Base-by-base conservation (phyloP, 208 protist genomes). In the Plasmodiophora brassicae region DNA sequence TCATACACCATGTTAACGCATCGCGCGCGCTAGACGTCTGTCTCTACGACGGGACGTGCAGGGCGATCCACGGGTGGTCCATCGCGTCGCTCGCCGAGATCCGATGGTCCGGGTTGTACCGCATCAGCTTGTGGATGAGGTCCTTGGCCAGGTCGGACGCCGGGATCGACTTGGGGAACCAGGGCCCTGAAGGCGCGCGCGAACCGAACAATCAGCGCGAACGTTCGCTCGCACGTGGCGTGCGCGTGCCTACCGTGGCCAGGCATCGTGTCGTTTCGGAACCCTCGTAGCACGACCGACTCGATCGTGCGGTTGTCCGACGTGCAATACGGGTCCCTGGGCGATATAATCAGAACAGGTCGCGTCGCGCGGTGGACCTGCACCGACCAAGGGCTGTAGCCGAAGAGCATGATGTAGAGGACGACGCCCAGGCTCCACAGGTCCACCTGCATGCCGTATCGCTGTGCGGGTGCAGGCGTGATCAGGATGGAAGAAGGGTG, bases 341-440 rank as follows among this genome's bases (percentile, higher is more conserved):
- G 32, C 65, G 14, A 5, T 78, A 78, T 44, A 78, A 78, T 5
- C 41, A 38, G 32, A 78, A 5, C 32, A 32, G 5, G 65, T n/a
- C 65, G 65, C 32, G n/a, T n/a, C n/a, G n/a, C n/a, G n/a, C n/a
- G n/a, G n/a, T n/a, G n/a, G n/a, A 57, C 25, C 20, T 44, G 41
- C 20, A 32, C 65, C 5, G 5, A 78, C 65, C 65, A 78, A 32
- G 65, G 65, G 41, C 65, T 78, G n/a, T 36, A 78, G 32, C 65
- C 65, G n/a, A 78, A 78, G 32, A 78, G 65, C 65, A 78, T 78
- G 65, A 78, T 78, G 41, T 36, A 78, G 10, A 78, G n/a, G 5
- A 78, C 65, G 14, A 78, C 65, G 20, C 65, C 65, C 5, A 78
- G n/a, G n/a, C 65, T 78, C 65, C 65, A 78, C 65, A 78, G 5